Percentiles rank a stretch among this genome's conserved stretches.
Evolutionary conservation across 768 basidiomycete genomes (phyloP).

Genomic region (Collybiopsis luxurians): DNA sequence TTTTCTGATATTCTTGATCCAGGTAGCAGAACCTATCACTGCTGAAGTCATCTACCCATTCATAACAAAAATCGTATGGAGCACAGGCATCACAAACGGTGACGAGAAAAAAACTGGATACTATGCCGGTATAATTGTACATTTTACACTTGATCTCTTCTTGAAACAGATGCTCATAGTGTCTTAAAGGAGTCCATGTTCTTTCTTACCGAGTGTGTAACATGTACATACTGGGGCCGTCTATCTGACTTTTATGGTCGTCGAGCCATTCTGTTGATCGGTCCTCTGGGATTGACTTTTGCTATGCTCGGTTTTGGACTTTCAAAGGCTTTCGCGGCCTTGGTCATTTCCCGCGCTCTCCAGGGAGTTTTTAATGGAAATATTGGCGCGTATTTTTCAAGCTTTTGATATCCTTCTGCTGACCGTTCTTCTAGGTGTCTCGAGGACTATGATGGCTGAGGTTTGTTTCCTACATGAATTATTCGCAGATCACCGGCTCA

Average conservation of each 20-base stretch:
- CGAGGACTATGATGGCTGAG: slow-evolving; percentile 30
- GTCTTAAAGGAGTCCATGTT: slow-evolving; percentile 25
- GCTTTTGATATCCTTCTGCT: background rate
- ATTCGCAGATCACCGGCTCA: background rate
- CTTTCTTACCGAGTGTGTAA: slow-evolving; percentile 25
- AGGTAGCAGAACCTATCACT: slow-evolving; percentile 30
- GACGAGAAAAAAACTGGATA: slow-evolving; percentile 18
- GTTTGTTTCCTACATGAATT: slow-evolving; percentile 10
- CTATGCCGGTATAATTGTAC: slow-evolving; percentile 19
- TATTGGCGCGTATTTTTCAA: slow-evolving; percentile 15
- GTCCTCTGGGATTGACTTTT: slow-evolving; percentile 25
- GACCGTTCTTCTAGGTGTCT: slow-evolving; percentile 14
- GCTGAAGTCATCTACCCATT: slow-evolving; percentile 24
- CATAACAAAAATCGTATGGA: slow-evolving; percentile 13
- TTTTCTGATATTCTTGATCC: slow-evolving; percentile 31
- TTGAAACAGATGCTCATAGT: background rate
- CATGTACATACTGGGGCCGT: slow-evolving; percentile 25
- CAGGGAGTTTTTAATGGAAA: slow-evolving; percentile 31
- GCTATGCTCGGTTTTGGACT: slow-evolving; percentile 27
- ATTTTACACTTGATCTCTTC: background rate
- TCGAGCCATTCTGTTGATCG: slow-evolving; percentile 26
- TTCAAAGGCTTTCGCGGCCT: slow-evolving; percentile 21
- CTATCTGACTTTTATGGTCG: slow-evolving; percentile 29
- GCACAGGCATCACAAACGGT: slow-evolving; percentile 15
- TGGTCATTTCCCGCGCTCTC: slow-evolving; percentile 21